Evolutionary conservation across 805 yeast genomes (phyloP), one percentile per base, ranked within the genome.

Genomic region (Saturnispora dispora): DNA sequence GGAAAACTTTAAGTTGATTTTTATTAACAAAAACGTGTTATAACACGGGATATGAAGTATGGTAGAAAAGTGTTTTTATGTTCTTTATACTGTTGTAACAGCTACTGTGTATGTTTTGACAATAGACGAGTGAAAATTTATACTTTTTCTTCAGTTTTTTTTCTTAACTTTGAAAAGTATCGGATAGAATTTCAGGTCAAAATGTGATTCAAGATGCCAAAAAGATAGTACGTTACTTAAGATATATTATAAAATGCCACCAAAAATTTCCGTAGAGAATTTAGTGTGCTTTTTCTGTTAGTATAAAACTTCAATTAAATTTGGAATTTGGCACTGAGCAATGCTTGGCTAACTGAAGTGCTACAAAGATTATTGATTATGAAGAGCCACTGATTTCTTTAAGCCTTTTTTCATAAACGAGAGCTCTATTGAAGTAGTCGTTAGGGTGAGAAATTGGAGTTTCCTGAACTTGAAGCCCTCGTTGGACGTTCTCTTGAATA

Each of bases 361-460:
- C 9, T 25, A 7, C 2, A 25, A 25, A 9, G n/a, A n/a, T n/a
- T n/a, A 25, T 9, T 5, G 28, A 25, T 25, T 13, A 30, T 22
- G 15, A 20, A 45, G 32, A 13, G 15, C 27, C 45, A 23, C 27
- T 32, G 7, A 22, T 44, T 5, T 46, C 52, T 7, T 53, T 41
- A 1, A 55, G 43, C 15, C 58, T 64, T 53, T 68, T 68, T 49
- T 77, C 82, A 53, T 81, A 67, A 55, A 80, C 81, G 56, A 83
- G 71, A 27, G 87, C 80, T 59, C 95, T 75, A 56, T 85, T 91
- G 63, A 84, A 91, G 68, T 89, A 93, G 55, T 84, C 75, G 62
- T 90, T 89, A 5, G 99, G 98, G 69, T 89, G 96, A 17, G 78
- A 78, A 51, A 91, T 85, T 56, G 79, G 79, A 45, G 79, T 73